A percentile compares a stretch with the other conserved stretches of the same genome.
Evolutionary conservation across 1,139 yeast genomes (phyloP).

Genomic region (Zygosaccharomyces sapae): DNA sequence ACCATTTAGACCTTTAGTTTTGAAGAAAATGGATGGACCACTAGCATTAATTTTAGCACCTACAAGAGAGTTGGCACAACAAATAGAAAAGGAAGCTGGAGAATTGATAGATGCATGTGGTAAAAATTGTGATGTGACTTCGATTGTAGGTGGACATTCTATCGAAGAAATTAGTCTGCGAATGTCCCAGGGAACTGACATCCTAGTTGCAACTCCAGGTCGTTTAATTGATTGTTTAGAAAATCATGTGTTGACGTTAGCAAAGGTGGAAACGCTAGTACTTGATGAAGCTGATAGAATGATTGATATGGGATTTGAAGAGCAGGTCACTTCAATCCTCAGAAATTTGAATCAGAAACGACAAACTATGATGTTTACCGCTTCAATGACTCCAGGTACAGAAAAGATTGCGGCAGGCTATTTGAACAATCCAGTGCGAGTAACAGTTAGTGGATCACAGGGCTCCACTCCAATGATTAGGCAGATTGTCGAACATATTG

Average conservation of each 20-base stretch:
- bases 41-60: slow-evolving; percentile 75
- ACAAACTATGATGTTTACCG: slow-evolving; percentile 86
- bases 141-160: slow-evolving; percentile 87
- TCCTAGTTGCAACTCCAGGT: slow-evolving; percentile 93
- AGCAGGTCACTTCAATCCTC: slow-evolving; percentile 61
- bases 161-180: slow-evolving; percentile 68
- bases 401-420: slow-evolving; percentile 63
- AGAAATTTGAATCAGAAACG: slow-evolving; percentile 38
- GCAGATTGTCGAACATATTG: slow-evolving; percentile 40
- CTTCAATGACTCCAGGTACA: slow-evolving; percentile 78
- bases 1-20: slow-evolving; percentile 36
- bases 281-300: slow-evolving; percentile 93
- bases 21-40: slow-evolving; percentile 54
- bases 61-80: slow-evolving; percentile 89
- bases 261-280: slow-evolving; percentile 62
- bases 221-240: slow-evolving; percentile 77
- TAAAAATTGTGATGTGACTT: slow-evolving; percentile 48
- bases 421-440: slow-evolving; percentile 56
- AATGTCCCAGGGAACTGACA: slow-evolving; percentile 65
- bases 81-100: slow-evolving; percentile 63
- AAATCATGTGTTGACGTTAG: slow-evolving; percentile 55
- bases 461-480: slow-evolving; percentile 45
- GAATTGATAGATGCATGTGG: slow-evolving; percentile 45
- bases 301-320: slow-evolving; percentile 94
- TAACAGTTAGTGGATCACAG: slow-evolving; percentile 62